These are phyloP conservation scores for Clitopilus passeckerianus DNA, from an alignment of 768 basidiomycete species.

Conservation along the genomic window DNA sequence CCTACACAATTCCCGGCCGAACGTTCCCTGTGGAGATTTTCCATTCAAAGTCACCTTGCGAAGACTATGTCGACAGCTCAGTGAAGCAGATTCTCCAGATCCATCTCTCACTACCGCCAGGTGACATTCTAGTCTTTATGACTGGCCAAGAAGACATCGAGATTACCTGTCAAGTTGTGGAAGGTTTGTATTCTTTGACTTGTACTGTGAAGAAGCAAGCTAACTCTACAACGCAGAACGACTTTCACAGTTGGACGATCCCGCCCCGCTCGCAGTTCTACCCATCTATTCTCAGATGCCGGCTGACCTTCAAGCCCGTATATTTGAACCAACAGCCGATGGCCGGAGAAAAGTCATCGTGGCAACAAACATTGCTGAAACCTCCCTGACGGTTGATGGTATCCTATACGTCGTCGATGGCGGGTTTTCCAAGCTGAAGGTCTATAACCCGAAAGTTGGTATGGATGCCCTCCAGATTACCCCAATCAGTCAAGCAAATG, in stretches of 20 bases:
- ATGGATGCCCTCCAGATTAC: slow-evolving; percentile 99
- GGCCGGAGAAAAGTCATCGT: slow-evolving; percentile 96
- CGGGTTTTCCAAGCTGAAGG: slow-evolving; percentile 96
- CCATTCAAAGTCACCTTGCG: slow-evolving; percentile 96
- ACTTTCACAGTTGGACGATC: slow-evolving; percentile 86
- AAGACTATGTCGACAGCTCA: slow-evolving; percentile 97
- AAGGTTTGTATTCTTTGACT: slow-evolving; percentile 44
- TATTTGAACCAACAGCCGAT: slow-evolving; percentile 91
- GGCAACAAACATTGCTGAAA: slow-evolving; percentile 98
- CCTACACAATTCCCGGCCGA: slow-evolving; percentile 85
- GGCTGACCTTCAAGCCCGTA: slow-evolving; percentile 96
- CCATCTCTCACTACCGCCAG: slow-evolving; percentile 86
- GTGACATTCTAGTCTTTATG: slow-evolving; percentile 98
- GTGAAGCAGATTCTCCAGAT: slow-evolving; percentile 99
- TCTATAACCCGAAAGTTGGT: slow-evolving; percentile 98
- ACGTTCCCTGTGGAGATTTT: slow-evolving; percentile 98
- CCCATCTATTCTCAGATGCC: slow-evolving; percentile 99
- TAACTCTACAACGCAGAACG: slow-evolving; percentile 58
- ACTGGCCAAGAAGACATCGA: slow-evolving; percentile 99
- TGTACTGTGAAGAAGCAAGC: background rate
- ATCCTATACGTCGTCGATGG: slow-evolving; percentile 96
- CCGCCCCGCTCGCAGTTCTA: slow-evolving; percentile 80
- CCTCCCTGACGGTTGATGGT: slow-evolving; percentile 95
- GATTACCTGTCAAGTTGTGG: slow-evolving; percentile 89
- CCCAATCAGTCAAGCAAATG: slow-evolving; percentile 98